phyloP scores from a whole-genome alignment of 164 flowering plant genomes.

The Chloranthus sessilifolius region DNA sequence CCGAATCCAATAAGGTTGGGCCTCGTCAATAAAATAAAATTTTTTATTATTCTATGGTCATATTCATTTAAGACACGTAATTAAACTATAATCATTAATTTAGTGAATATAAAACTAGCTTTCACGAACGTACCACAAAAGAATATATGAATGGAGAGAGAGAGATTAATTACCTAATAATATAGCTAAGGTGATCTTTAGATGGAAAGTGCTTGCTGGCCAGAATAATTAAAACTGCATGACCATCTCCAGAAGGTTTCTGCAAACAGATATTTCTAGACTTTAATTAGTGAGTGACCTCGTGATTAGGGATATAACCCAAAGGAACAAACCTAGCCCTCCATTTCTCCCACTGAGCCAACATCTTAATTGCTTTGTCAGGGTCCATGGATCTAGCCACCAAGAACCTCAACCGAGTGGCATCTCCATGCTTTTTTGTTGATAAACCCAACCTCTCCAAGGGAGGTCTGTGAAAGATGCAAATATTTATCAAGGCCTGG shows the following conservation, averaged over 20 bases:
- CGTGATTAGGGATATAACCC: constrained; percentile 56
- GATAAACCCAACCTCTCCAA: no score
- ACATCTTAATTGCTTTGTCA: constrained; percentile 80
- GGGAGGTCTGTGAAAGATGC: no score
- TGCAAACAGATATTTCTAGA: constrained; percentile 48
- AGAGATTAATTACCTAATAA: constrained; percentile 87
- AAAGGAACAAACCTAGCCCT: constrained; percentile 54
- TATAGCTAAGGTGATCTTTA: constrained; percentile 57
- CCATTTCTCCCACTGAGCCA: constrained; percentile 79
- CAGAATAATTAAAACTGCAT: constrained; percentile 45
- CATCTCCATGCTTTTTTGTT: constrained; percentile 55
- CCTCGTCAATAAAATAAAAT: no score
- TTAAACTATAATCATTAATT: no score
- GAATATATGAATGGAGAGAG: no score
- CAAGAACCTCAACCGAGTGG: constrained; percentile 63
- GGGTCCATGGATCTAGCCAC: constrained; percentile 80
- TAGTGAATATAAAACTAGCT: no score
- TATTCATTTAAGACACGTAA: no score
- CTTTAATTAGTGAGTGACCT: constrained; percentile 52
- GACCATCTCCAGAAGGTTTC: constrained; percentile 40
- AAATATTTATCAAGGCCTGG: no score
- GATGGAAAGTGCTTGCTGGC: constrained; percentile 56
- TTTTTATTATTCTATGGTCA: no score
- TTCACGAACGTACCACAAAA: no score
- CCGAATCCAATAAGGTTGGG: no score